phyloP scores from a whole-genome alignment of 768 basidiomycete genomes.

The Daedaleopsis nitida region DNA sequence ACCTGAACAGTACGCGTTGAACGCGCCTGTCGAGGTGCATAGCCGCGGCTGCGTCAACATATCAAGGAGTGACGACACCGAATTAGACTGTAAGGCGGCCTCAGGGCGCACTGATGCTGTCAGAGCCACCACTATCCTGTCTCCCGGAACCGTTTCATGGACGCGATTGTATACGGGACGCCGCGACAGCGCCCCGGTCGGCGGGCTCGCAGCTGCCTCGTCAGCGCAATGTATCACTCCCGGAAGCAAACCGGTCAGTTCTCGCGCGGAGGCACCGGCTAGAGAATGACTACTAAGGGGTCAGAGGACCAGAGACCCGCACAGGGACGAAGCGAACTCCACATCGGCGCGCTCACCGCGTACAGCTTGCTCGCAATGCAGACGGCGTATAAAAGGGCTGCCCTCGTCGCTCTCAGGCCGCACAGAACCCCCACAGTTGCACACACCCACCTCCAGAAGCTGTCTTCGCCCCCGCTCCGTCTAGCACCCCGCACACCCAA shows the following conservation, averaged over 20 bases:
- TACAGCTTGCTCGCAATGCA: constrained; percentile 3
- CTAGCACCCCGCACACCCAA: not conserved
- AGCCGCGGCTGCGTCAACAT: too few relatives aligned
- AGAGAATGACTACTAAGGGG: not conserved
- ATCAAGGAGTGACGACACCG: too few relatives aligned
- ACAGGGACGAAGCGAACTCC: not conserved
- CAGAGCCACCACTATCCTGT: not conserved
- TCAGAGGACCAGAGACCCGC: not conserved
- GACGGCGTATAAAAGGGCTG: constrained; percentile 9
- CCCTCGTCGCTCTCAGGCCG: not conserved
- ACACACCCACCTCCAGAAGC: not conserved
- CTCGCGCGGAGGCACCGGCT: not conserved
- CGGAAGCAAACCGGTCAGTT: not conserved
- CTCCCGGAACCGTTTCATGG: not conserved
- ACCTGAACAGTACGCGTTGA: too few relatives aligned
- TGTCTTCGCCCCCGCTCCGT: not conserved
- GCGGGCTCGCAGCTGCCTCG: not conserved
- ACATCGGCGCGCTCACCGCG: not conserved
- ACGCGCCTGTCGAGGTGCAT: too few relatives aligned
- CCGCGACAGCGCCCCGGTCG: not conserved
- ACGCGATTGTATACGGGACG: not conserved
- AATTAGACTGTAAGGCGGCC: too few relatives aligned
- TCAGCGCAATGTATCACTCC: not conserved
- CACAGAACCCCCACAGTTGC: not conserved
- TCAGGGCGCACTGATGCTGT: not conserved